Percentiles rank a stretch among this genome's conserved stretches.
These are phyloP conservation scores for Colletotrichum trifolii DNA, from an alignment of 2,329 filamentous ascomycete species.

Conservation along the genomic window DNA sequence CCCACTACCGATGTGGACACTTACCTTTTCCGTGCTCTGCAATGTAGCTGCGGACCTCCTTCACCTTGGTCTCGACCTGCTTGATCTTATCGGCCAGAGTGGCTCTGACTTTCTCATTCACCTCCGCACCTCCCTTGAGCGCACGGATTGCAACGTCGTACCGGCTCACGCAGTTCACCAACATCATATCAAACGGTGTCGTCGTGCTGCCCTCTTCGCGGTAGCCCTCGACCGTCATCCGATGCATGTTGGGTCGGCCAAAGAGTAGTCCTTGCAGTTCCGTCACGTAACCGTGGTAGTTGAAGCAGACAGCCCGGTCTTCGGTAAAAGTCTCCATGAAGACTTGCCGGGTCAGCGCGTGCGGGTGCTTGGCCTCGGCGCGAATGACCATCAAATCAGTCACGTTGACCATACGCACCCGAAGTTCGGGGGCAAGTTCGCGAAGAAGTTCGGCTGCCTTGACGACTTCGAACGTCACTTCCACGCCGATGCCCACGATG, in stretches of 20 bases:
- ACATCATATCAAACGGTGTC: slow-evolving; percentile 77
- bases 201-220: slow-evolving; percentile 75
- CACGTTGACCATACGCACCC: slow-evolving; percentile 72
- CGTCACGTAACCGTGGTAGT: slow-evolving; percentile 73
- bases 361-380: slow-evolving; percentile 66
- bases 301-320: slow-evolving; percentile 69
- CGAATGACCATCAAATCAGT: slow-evolving; percentile 74
- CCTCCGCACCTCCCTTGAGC: slow-evolving; percentile 57
- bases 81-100: slow-evolving; percentile 57
- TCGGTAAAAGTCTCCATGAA: slow-evolving; percentile 69
- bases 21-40: slow-evolving; percentile 61
- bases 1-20: slow-evolving; percentile 37
- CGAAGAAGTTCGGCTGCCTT: slow-evolving; percentile 67
- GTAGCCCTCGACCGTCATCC: slow-evolving; percentile 69
- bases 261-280: slow-evolving; percentile 73
- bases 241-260: slow-evolving; percentile 61
- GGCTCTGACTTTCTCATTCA: slow-evolving; percentile 59
- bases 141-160: slow-evolving; percentile 69
- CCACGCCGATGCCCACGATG: slow-evolving; percentile 72
- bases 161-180: slow-evolving; percentile 68
- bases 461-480: slow-evolving; percentile 74
- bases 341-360: slow-evolving; percentile 61
- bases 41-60: slow-evolving; percentile 64
- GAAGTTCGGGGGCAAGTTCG: slow-evolving; percentile 60
- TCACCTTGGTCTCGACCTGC: slow-evolving; percentile 60